Evolutionary conservation across 2,329 filamentous ascomycete species (phyloP).

Genomic region (Rhynchosporium secalis): DNA sequence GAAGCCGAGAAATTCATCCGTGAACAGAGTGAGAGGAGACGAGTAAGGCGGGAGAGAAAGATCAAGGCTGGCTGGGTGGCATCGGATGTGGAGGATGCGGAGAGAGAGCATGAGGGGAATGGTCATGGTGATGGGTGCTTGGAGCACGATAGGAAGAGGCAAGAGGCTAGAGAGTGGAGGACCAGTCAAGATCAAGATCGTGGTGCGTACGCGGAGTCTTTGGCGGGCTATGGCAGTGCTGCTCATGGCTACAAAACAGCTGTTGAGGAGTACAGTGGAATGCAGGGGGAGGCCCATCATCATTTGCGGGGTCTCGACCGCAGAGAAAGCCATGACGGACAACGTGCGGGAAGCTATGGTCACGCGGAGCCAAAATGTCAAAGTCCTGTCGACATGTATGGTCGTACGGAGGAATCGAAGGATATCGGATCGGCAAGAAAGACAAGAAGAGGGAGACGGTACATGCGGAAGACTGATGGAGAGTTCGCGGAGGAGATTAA

Average conservation of each 20-base stretch:
- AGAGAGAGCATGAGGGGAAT: background rate
- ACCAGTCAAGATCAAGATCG: background rate
- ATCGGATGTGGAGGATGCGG: background rate
- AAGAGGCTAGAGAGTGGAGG: background rate
- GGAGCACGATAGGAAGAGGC: background rate
- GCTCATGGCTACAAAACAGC: background rate
- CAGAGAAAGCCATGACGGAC: background rate
- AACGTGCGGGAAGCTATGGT: background rate
- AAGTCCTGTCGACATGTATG: background rate
- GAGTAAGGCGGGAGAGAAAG: background rate
- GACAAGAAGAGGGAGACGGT: background rate
- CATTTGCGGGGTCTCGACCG: background rate
- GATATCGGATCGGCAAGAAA: background rate
- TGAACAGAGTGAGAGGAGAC: background rate
- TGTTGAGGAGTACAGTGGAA: background rate
- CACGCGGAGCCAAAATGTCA: background rate
- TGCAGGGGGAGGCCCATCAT: background rate
- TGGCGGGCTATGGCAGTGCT: background rate
- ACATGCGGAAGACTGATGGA: background rate
- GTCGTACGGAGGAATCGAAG: background rate
- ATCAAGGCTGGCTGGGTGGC: no score
- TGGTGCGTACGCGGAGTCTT: background rate
- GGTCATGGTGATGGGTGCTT: no score
- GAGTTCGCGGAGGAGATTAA: background rate
- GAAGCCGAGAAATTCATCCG: background rate